phyloP scores from a whole-genome alignment of 106 monocot species.

The Allium fistulosum region DNA sequence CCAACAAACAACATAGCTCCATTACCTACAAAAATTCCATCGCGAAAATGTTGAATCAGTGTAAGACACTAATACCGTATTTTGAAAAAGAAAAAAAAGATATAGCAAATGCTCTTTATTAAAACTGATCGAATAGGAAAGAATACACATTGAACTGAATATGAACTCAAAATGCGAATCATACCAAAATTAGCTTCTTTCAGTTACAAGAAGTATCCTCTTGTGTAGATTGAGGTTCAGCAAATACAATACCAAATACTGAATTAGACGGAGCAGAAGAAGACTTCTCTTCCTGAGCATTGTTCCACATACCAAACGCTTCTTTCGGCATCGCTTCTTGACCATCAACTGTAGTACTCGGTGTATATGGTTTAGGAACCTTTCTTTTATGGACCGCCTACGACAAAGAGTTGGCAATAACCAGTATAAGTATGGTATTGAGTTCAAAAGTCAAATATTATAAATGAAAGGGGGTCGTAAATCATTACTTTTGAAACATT shows the following conservation, averaged over 20 bases:
- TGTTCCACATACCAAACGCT: slow-evolving; percentile 24
- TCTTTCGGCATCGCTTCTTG: slow-evolving; percentile 46
- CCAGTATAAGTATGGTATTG: neutral
- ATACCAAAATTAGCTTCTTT: too few species aligned
- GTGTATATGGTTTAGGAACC: slow-evolving; percentile 68
- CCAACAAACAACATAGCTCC: too few species aligned
- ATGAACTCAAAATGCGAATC: too few species aligned
- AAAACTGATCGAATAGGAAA: too few species aligned
- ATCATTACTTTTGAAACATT: slow-evolving; percentile 48
- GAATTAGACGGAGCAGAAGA: slow-evolving; percentile 20
- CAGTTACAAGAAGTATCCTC: too few species aligned
- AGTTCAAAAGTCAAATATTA: neutral
- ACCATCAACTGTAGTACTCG: slow-evolving; percentile 13
- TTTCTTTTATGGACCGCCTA: slow-evolving; percentile 35
- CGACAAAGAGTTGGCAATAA: slow-evolving; percentile 14
- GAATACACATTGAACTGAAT: too few species aligned
- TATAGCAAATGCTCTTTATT: too few species aligned
- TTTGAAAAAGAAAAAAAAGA: too few species aligned
- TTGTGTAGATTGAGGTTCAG: slow-evolving; percentile 13
- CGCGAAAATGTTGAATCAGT: too few species aligned
- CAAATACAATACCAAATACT: slow-evolving; percentile 23
- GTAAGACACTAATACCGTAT: too few species aligned
- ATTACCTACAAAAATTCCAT: too few species aligned
- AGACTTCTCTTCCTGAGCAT: slow-evolving; percentile 19
- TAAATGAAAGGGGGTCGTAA: neutral